Conservation (phyloP, 192 early-diverging fungal species). For the Coemansia umbellata region DNA sequence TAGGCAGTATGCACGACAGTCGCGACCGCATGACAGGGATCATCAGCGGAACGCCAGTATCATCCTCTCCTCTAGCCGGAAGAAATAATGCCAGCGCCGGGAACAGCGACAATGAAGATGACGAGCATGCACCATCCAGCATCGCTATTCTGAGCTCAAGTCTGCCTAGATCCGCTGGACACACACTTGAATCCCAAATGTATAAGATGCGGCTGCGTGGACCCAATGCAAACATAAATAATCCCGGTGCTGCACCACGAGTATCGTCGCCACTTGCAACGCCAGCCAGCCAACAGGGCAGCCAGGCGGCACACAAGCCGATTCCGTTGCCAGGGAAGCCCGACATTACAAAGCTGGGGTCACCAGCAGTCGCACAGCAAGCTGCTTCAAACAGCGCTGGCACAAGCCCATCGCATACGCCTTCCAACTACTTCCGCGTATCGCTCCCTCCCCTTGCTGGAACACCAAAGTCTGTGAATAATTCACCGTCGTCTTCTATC, state of each 20-base stretch:
- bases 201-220: constrained; percentile 47
- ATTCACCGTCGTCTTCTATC: constrained; percentile 41
- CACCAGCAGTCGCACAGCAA: constrained; percentile 18
- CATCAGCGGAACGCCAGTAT: background rate
- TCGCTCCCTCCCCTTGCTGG: constrained; percentile 41
- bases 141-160: constrained; percentile 49
- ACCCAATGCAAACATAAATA: constrained; percentile 13
- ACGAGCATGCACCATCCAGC: constrained; percentile 21
- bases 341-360: background rate
- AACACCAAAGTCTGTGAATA: constrained; percentile 10
- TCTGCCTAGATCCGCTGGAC: constrained; percentile 37
- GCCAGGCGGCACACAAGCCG: background rate
- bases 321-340: background rate
- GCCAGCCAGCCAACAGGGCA: constrained; percentile 4
- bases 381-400: constrained; percentile 5
- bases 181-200: constrained; percentile 45
- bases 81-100: background rate
- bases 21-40: background rate
- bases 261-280: constrained; percentile 36
- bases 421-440: constrained; percentile 49
- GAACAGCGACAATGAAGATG: constrained; percentile 12
- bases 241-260: constrained; percentile 9
- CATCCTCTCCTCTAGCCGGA: constrained; percentile 1
- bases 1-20: constrained; percentile 5
- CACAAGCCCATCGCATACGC: constrained; percentile 26